phyloP scores from a whole-genome alignment of 1,284 basidiomycete species.

The Microbotryomycetes sp. region DNA sequence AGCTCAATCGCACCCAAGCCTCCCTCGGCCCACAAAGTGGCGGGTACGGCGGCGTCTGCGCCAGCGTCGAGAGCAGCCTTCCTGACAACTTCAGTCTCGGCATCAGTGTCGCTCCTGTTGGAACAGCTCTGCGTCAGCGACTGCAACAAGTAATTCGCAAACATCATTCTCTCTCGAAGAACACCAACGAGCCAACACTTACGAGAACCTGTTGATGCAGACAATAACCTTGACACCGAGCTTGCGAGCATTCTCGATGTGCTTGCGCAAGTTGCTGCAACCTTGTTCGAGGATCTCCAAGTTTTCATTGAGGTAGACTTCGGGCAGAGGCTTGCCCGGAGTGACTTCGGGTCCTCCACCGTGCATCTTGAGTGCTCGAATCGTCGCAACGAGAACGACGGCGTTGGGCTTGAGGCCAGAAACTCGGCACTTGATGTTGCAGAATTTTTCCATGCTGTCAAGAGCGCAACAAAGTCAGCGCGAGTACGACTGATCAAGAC shows the following conservation, averaged over 20 bases:
- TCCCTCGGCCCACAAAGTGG: conserved; percentile 94
- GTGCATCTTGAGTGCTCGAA: conserved; percentile 98
- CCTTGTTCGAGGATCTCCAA: conserved; percentile 84
- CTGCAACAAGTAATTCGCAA: conserved; percentile 1
- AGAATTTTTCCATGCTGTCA: conserved; percentile 63
- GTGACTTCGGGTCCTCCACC: conserved; percentile 96
- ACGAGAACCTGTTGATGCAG: conserved; percentile 92
- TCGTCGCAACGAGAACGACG: conserved; percentile 91
- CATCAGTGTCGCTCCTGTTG: conserved; percentile 73
- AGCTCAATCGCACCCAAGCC: conserved; percentile 79
- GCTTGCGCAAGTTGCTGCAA: conserved; percentile 85
- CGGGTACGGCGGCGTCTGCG: conserved; percentile 89
- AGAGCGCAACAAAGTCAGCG: background rate
- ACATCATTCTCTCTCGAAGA: background rate
- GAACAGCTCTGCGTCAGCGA: conserved; percentile 6
- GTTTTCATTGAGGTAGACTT: conserved; percentile 91
- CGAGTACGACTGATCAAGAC: background rate
- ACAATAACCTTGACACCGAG: conserved; percentile 96
- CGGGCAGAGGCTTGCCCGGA: conserved; percentile 87
- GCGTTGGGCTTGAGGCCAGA: conserved; percentile 91
- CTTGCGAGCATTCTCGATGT: conserved; percentile 92
- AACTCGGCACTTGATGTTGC: conserved; percentile 97
- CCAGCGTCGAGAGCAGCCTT: conserved; percentile 73
- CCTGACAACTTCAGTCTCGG: conserved; percentile 80
- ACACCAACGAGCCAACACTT: conserved; percentile 40